Conservation (phyloP, 1,284 basidiomycete species). For the Heliocybe sulcata region DNA sequence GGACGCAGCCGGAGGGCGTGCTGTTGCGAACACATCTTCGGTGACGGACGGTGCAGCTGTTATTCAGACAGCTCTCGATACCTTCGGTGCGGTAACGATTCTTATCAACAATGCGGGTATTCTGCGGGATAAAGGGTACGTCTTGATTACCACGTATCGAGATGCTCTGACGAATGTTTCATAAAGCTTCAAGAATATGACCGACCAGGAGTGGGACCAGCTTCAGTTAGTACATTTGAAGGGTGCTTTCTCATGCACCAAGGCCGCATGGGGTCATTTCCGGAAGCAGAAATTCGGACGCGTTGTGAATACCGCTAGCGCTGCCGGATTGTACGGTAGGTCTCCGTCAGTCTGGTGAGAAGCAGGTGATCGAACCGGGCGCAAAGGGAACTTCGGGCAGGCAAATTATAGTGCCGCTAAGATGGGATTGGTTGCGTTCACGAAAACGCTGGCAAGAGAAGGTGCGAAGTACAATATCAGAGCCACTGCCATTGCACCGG, state of each 20-base stretch:
- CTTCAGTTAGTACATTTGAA: conserved; percentile 90
- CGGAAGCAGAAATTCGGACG: conserved; percentile 92
- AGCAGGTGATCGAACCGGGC: background rate
- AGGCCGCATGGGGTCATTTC: conserved; percentile 96
- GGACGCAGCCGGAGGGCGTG: conserved; percentile 76
- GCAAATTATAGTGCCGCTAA: conserved; percentile 89
- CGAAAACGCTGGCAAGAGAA: conserved; percentile 87
- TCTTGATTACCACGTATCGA: conserved; percentile 9
- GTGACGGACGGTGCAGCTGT: conserved; percentile 87
- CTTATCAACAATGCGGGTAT: conserved; percentile 98
- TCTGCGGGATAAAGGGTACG: conserved; percentile 74
- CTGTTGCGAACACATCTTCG: conserved; percentile 82
- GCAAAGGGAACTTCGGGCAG: conserved; percentile 89
- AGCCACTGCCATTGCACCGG: conserved; percentile 85
- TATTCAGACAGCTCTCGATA: conserved; percentile 82
- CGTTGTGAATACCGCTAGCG: conserved; percentile 89
- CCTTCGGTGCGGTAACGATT: conserved; percentile 79
- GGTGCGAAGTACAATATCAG: conserved; percentile 93
- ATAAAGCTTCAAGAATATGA: conserved; percentile 87
- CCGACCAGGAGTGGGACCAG: conserved; percentile 84
- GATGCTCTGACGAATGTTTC: background rate
- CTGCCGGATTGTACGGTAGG: conserved; percentile 76
- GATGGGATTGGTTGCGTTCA: conserved; percentile 88
- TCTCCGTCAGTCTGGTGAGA: background rate
- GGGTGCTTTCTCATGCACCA: conserved; percentile 92